Base-by-base conservation (phyloP, 2,329 filamentous ascomycete genomes). In the Cladosporium sp. region DNA sequence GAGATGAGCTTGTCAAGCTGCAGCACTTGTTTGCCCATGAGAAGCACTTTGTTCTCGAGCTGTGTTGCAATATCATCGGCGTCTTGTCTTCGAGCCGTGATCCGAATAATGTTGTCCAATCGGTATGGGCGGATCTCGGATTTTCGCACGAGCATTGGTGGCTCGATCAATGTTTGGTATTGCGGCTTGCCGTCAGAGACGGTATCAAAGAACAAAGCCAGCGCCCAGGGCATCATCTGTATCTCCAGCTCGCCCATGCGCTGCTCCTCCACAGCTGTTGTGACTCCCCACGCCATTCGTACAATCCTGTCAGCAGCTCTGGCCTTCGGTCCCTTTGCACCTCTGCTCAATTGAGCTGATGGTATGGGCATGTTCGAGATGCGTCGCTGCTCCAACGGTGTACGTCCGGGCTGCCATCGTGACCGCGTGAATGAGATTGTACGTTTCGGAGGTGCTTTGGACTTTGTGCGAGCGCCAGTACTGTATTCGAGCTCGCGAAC, bases 21-120 rank as follows among this genome's bases (percentile, higher is more conserved):
- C 5, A 68, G 22, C 12, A 60, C 56, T 5, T 62, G 56, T 4
- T 52, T 57, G 39, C 48, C 35, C 7, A 63, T 60, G 1, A 55
- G 37, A 24, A 58, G 37, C 15, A 69, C 47, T n/a, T 60, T 59
- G 20, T 58, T 48, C 48, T 66, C 56, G 24, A 70, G 45, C 35
- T 62, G 60, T 13, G 57, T 57, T 10, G 64, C 66, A 37, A 67
- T 60, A 35, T 68, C 65, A 44, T 68, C 64, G 6, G 68, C 67
- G 47, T 68, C 66, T 25, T 60, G 58, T 19, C 64, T 61, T 4
- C 67, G 66, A 24, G 61, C 68, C n/a, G 66, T 68, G 55, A 70
- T 65, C n/a, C 68, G 65, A 24, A 70, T 36, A 12, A 67, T 50
- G 24, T 61, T 59, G 32, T 69, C 63, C 10, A 59, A 61, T 47